Percentiles rank a stretch among this genome's conserved stretches.
Conservation (phyloP, 495 filamentous ascomycete genomes). For the Rusavskia elegans region DNA sequence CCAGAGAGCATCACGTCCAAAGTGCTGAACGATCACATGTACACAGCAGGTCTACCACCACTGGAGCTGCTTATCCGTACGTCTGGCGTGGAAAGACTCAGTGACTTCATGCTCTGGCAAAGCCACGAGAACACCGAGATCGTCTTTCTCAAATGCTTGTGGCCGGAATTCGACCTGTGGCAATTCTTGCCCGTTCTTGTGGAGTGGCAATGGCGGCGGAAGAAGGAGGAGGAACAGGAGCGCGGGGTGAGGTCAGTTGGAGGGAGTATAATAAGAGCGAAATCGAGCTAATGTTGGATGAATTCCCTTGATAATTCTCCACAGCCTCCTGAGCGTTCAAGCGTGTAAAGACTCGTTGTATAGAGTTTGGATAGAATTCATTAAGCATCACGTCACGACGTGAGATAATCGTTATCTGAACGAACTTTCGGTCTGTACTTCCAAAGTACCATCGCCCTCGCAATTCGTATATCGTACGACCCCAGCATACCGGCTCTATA, state of each 20-base stretch:
- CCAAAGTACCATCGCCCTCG: too few species aligned
- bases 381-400: too few species aligned
- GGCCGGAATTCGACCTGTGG: conserved; percentile 96
- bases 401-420: too few species aligned
- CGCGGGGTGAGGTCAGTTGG: conserved; percentile 1
- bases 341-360: neutral
- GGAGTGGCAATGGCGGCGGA: conserved; percentile 72
- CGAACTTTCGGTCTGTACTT: too few species aligned
- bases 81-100: conserved; percentile 77
- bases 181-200: conserved; percentile 80
- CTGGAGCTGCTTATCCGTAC: conserved; percentile 82
- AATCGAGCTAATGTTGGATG: neutral
- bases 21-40: conserved; percentile 63
- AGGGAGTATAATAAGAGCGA: neutral
- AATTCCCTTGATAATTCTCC: neutral
- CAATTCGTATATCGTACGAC: too few species aligned
- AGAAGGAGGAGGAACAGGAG: conserved; percentile 34
- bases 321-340: neutral
- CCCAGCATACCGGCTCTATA: too few species aligned
- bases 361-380: neutral
- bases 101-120: conserved; percentile 98
- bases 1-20: conserved; percentile 75
- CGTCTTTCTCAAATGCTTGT: conserved; percentile 79
- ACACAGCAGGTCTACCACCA: conserved; percentile 71
- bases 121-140: conserved; percentile 84